Evolutionary conservation across 1,284 basidiomycete species (phyloP).

Genomic region (Rhodotorula sp.): DNA sequence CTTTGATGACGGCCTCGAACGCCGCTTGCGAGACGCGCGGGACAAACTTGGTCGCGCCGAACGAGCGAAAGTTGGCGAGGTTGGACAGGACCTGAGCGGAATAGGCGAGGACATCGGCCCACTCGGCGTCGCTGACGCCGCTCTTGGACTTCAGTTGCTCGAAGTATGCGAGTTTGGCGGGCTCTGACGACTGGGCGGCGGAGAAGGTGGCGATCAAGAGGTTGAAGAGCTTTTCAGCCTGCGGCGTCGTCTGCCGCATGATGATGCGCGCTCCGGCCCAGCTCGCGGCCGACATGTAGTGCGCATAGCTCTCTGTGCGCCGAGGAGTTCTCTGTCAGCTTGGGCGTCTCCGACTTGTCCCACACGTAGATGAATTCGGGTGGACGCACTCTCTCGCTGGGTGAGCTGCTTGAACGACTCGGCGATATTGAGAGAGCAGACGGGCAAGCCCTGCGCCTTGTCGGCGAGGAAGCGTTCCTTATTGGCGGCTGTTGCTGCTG

Average conservation of each 20-base stretch:
- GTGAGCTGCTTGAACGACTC: constrained; percentile 30
- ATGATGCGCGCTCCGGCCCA: constrained; percentile 80
- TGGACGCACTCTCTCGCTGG: constrained; percentile 33
- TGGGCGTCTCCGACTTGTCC: not conserved
- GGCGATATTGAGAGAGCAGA: constrained; percentile 35
- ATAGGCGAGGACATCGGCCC: constrained; percentile 68
- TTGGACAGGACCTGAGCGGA: constrained; percentile 70
- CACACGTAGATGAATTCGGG: no score
- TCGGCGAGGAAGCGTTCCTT: constrained; percentile 36
- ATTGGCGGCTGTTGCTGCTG: not conserved
- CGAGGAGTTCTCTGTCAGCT: not conserved
- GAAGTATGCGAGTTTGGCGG: constrained; percentile 57
- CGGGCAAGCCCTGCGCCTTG: constrained; percentile 20
- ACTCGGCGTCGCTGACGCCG: constrained; percentile 60
- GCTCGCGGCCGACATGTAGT: constrained; percentile 27
- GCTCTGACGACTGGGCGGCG: not conserved
- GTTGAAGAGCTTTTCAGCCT: constrained; percentile 36
- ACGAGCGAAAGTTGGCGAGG: constrained; percentile 50
- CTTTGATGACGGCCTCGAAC: constrained; percentile 63
- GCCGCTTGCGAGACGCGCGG: constrained; percentile 63
- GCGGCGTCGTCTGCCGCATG: constrained; percentile 70
- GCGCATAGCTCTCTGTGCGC: constrained; percentile 31
- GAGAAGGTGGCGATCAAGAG: constrained; percentile 36
- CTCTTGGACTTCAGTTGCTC: constrained; percentile 55
- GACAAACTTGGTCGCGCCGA: constrained; percentile 78